Evolutionary conservation across 2,329 filamentous ascomycete species (phyloP).

Genomic region (Aspergillus clavatus): DNA sequence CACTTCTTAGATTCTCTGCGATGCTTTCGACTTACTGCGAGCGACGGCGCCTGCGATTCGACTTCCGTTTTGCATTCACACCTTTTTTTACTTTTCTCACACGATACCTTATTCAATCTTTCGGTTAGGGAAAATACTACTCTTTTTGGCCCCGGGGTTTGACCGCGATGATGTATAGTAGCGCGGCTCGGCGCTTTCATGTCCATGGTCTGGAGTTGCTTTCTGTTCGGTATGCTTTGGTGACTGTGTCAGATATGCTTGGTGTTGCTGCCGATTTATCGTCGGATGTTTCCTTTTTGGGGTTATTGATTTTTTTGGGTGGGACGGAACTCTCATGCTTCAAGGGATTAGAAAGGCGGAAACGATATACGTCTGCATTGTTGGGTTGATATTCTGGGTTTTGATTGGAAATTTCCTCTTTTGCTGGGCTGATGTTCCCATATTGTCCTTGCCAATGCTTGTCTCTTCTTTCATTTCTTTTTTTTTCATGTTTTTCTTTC

Average conservation of each 20-base stretch:
- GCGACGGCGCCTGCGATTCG: conserved; percentile 40
- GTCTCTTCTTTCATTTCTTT: conserved; percentile 17
- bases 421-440: conserved; percentile 14
- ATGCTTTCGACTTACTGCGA: conserved; percentile 37
- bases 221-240: conserved; percentile 25
- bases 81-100: conserved; percentile 15
- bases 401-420: conserved; percentile 27
- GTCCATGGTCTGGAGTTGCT: conserved; percentile 35
- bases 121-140: conserved; percentile 32
- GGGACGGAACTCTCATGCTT: conserved; percentile 33
- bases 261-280: conserved; percentile 25
- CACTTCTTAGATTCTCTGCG: conserved; percentile 31
- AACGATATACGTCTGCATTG: conserved; percentile 44
- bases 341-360: conserved; percentile 41
- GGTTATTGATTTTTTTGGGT: conserved; percentile 25
- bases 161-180: conserved; percentile 40
- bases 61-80: conserved; percentile 29
- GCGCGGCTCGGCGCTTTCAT: conserved; percentile 31
- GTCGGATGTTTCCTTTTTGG: conserved; percentile 24
- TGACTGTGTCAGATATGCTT: conserved; percentile 29
- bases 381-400: conserved; percentile 33
- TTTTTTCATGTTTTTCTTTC: conserved; percentile 19
- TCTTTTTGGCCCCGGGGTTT: conserved; percentile 28
- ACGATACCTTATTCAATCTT: conserved; percentile 36
- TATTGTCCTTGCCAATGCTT: conserved; percentile 11